Percentiles rank a stretch among this genome's conserved stretches.
phyloP scores from a whole-genome alignment of 2,329 filamentous ascomycete species.

The Cryphonectria carpinicola region DNA sequence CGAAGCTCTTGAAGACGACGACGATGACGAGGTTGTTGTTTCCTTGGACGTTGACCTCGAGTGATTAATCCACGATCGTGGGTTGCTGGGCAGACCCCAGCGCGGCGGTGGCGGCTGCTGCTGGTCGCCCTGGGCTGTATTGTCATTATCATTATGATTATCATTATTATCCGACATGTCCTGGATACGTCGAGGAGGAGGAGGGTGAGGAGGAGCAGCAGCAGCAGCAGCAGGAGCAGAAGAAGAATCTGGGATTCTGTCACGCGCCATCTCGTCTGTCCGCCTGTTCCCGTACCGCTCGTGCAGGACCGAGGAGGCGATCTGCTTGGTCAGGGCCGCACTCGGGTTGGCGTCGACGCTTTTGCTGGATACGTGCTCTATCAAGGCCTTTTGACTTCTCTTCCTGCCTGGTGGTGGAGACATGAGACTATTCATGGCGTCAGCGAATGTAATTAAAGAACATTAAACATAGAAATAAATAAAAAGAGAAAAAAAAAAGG shows the following conservation, averaged over 20 bases:
- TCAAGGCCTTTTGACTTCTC: conserved; percentile 14
- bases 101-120: conserved; percentile 9
- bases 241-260: conserved; percentile 6
- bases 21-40: neutral
- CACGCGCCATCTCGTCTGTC: conserved; percentile 4
- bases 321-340: conserved; percentile 24
- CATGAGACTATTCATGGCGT: conserved; percentile 23
- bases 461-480: neutral
- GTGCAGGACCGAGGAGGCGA: conserved; percentile 22
- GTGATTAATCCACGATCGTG: neutral
- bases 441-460: neutral
- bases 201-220: neutral
- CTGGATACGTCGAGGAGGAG: conserved; percentile 9
- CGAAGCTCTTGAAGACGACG: neutral
- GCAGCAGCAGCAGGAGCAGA: too few species aligned
- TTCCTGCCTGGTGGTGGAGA: conserved; percentile 26
- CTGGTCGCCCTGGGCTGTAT: conserved; percentile 7
- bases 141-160: neutral
- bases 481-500: neutral
- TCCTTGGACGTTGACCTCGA: conserved; percentile 5
- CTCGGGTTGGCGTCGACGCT: conserved; percentile 26
- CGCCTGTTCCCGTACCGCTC: conserved; percentile 18
- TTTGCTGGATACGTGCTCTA: conserved; percentile 14
- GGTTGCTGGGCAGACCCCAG: conserved; percentile 17
- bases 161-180: conserved; percentile 10